Evolutionary conservation across 1,284 basidiomycete genomes (phyloP), one percentile per base, ranked within the genome.

Genomic region (Sporisorium sorghi): DNA sequence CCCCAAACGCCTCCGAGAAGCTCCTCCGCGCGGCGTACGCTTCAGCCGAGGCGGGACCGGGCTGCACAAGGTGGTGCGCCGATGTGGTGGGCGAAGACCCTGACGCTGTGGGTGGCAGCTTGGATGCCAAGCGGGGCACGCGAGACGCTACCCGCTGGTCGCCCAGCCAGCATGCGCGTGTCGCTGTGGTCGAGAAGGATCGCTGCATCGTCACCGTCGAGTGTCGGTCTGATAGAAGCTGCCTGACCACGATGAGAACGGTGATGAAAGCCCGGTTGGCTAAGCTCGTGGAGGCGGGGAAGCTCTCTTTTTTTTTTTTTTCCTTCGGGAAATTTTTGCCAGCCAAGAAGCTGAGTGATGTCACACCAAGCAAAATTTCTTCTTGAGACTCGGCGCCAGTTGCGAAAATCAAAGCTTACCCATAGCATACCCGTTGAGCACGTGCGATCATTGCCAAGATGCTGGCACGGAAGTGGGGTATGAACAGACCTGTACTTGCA

Each of bases 61-160:
- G 19, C 32, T 46, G 53, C 23, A 43, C 23, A 24, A 40, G 49
- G 42, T 26, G 33, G 17, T 23, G 30, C 2, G 48, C 10, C 6
- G 56, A 44, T 5, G 50, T 30, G 11, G 40, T 15, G 3, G 19
- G 19, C 19, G 35, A 39, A 5, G 49, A 43, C 4, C 35, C 23
- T 2, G 54, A 48, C 6, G 47, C n/a, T 11, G 40, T 30, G 3
- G 53, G 37, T 23, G 48, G 23, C n/a, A 32, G 35, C 33, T 67
- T 73, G 43, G 48, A 23, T 0, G 60, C 64, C 4, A 73, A 49
- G 11, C 70, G 59, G 30, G 70, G 70, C 0, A 73, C 60, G 17
- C 70, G 17, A 23, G 70, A 73, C 17, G 64, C 70, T 1, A 73
- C 70, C 19, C 70, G 56, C 44, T 67, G 59, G 28, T 73, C 70